Evolutionary conservation across 192 early-diverging fungal species (phyloP), one percentile per base, ranked within the genome.

Genomic region (Spinellus fusiger): DNA sequence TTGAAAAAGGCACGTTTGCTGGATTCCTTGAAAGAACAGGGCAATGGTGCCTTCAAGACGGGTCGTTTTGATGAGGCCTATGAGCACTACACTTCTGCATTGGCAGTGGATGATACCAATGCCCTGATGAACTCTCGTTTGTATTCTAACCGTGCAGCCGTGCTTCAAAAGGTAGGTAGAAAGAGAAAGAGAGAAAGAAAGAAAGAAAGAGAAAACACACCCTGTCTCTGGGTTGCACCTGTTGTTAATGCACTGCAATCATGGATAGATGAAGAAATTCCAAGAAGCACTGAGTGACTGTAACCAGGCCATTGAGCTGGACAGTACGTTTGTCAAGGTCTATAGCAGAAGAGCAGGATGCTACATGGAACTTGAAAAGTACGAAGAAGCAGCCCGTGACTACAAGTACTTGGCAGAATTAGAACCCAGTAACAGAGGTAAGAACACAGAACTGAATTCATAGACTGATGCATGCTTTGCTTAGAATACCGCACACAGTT

Each of bases 371-470:
- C 62, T 78, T 10, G 86, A 92, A 47, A 68, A 77, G 38, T 92
- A 84, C 63, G 86, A 89, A 57, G 87, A 93, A 25, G 89, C 91
- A 5, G 78, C 88, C 5, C 81, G 86, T n/a, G 90, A 92, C 71
- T 87, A 90, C 70, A 84, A 77, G 33, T 47, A 73, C n/a, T 81
- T 82, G 4, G 46, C 76, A 18, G 75, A 82, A 27, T 55, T 84
- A 28, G 85, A 91, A 35, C 73, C 83, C 33, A 64, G 71, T 25
- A 87, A 93, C 62, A 63, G 82, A 65, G 71, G 83, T 84, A 69
- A 33, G 25, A 25, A 35, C 5, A 31, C 15, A 38, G 22, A 28
- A 48, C 13, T 44, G 5, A 44, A 13, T 18, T 38, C 27, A 18
- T 34, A n/a, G n/a, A 27, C 15, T 8, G 4, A 16, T 51, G 6